Base-by-base conservation (phyloP, 345 rosid species). In the Pugionium cornutum region DNA sequence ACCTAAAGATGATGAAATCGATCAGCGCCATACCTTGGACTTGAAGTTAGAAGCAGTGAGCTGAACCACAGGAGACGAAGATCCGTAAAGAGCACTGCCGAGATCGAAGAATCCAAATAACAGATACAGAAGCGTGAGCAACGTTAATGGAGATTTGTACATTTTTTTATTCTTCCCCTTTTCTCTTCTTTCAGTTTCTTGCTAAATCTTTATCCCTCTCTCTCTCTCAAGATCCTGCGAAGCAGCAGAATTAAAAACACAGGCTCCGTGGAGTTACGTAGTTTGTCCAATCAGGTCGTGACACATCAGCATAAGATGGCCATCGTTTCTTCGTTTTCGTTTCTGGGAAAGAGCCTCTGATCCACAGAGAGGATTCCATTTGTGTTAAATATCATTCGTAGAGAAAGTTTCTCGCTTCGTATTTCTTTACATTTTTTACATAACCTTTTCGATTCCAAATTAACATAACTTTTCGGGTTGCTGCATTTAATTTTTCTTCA, bases 41-140 rank as follows among this genome's bases (percentile, higher is more conserved):
- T 88, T 90, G 84, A 94, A 94, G 79, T 94, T 94, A 78, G 92
- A 81, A 56, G 95, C 96, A 71, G 84, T 91, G 75, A 94, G 95
- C 84, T 94, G 99, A 72, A 90, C 75, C 11, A 94, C 99, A 4
- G 97, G 95, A 3, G 99, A 91, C 2, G 99, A 95, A n/a, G 99
- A 75, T n/a, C 83, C 91, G 68, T 95, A 95, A 53, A 95, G 80
- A 41, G 95, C 97, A 36, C 67, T 48, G 7, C 81, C 67, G 56
- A 70, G 37, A 39, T 58, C 45, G 68, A 80, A 67, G 42, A 66
- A 53, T 18, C 64, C 67, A 4, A 74, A 64, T 39, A 64, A 25
- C 2, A 80, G 30, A 34, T 65, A 44, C 6, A 80, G 59, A 57
- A 75, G 42, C 28, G 76, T 45, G 4, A 80, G 57, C 59, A 77